Evolutionary conservation across 1,284 basidiomycete genomes (phyloP).

Genomic region (Moesziomyces parantarcticus): DNA sequence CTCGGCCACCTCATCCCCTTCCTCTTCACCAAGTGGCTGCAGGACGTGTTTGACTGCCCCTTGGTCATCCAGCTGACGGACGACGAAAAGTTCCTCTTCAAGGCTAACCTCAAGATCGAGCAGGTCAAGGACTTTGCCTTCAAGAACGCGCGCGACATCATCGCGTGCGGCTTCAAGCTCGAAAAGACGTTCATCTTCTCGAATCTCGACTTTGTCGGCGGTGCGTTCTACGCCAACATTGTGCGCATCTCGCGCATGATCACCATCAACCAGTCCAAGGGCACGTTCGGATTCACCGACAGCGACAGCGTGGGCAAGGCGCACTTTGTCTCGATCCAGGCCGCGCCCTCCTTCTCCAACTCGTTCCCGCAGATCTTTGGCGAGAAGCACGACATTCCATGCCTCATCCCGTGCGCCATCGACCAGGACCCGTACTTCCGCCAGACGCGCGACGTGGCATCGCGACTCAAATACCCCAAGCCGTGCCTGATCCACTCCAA

Average conservation of each 20-base stretch:
- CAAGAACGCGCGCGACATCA: conserved; percentile 92
- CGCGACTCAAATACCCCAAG: conserved; percentile 93
- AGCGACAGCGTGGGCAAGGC: conserved; percentile 97
- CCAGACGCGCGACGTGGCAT: conserved; percentile 92
- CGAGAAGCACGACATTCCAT: conserved; percentile 82
- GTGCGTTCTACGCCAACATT: conserved; percentile 93
- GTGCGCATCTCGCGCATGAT: conserved; percentile 92
- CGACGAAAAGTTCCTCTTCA: conserved; percentile 99
- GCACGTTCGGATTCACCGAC: conserved; percentile 92
- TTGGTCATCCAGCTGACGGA: conserved; percentile 96
- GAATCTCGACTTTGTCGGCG: conserved; percentile 86
- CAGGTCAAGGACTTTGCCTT: conserved; percentile 86
- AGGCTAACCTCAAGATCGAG: conserved; percentile 89
- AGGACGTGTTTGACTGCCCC: conserved; percentile 94
- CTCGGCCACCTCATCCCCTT: conserved; percentile 98
- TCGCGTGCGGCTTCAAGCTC: conserved; percentile 91
- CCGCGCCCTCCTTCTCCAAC: conserved; percentile 95
- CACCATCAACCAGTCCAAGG: conserved; percentile 91
- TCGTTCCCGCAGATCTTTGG: conserved; percentile 99
- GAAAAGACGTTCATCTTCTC: conserved; percentile 98
- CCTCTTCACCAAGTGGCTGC: conserved; percentile 98
- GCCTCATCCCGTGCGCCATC: conserved; percentile 96
- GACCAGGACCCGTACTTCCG: conserved; percentile 96
- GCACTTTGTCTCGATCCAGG: conserved; percentile 97
- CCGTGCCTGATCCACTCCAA: conserved; percentile 91